These are phyloP conservation scores for Phialophora macrospora DNA, from an alignment of 2,329 filamentous ascomycete species.

Conservation along the genomic window DNA sequence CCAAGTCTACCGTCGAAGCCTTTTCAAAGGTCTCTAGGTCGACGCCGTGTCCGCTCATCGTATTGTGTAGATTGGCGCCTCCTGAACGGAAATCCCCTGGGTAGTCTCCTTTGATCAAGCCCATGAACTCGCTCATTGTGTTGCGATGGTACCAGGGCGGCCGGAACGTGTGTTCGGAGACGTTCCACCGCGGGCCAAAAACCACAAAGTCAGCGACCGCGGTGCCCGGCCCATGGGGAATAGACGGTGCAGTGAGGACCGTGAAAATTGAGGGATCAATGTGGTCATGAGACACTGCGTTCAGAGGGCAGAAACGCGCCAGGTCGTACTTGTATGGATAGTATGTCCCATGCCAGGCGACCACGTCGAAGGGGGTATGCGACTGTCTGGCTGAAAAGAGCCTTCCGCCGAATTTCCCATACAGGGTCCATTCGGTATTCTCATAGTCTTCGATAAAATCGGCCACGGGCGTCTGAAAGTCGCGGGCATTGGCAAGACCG, in stretches of 20 bases:
- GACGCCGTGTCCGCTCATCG: slow-evolving; percentile 21
- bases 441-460: slow-evolving; percentile 57
- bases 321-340: slow-evolving; percentile 51
- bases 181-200: slow-evolving; percentile 49
- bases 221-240: slow-evolving; percentile 35
- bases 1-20: slow-evolving; percentile 11
- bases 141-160: slow-evolving; percentile 53
- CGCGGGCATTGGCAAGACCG: slow-evolving; percentile 67
- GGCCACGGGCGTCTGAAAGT: slow-evolving; percentile 68
- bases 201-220: slow-evolving; percentile 47
- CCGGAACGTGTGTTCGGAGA: slow-evolving; percentile 47
- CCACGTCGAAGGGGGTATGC: slow-evolving; percentile 72
- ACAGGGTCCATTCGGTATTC: slow-evolving; percentile 52
- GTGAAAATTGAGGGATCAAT: slow-evolving; percentile 50
- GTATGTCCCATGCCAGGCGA: slow-evolving; percentile 74
- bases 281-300: slow-evolving; percentile 60
- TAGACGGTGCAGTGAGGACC: slow-evolving; percentile 49
- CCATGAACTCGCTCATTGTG: slow-evolving; percentile 44
- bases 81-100: slow-evolving; percentile 39
- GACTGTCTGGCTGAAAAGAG: slow-evolving; percentile 65
- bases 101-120: slow-evolving; percentile 25
- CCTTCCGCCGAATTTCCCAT: slow-evolving; percentile 66
- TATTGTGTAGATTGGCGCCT: slow-evolving; percentile 9
- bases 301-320: slow-evolving; percentile 66
- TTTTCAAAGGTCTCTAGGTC: slow-evolving; percentile 16